phyloP scores from a whole-genome alignment of 177 flowering plant species.

The Vitis hybrid region DNA sequence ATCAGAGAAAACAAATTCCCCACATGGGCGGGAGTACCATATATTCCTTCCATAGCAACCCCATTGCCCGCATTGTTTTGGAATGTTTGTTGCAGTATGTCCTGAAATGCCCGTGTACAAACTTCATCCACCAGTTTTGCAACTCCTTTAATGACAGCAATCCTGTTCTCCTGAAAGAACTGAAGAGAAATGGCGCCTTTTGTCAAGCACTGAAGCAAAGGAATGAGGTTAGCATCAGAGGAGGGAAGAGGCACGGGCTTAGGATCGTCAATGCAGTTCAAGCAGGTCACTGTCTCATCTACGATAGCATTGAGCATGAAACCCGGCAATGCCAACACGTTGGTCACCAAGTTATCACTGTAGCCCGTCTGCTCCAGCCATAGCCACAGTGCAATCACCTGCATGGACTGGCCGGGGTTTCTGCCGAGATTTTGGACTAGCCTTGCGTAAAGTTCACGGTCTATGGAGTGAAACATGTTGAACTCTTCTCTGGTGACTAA shows the following conservation, averaged over 20 bases:
- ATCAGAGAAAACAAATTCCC: too few relatives aligned
- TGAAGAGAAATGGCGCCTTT: constrained; percentile 8
- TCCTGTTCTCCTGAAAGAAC: constrained; percentile 18
- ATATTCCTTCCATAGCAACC: too few relatives aligned
- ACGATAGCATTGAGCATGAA: constrained; percentile 8
- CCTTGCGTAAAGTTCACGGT: constrained; percentile 23
- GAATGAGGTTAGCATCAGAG: background rate
- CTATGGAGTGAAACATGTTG: constrained; percentile 30
- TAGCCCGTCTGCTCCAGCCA: constrained; percentile 25
- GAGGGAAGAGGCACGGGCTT: background rate
- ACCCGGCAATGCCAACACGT: constrained; percentile 10
- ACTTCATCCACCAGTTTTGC: constrained; percentile 20
- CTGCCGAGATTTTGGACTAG: constrained; percentile 24
- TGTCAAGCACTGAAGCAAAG: constrained; percentile 4
- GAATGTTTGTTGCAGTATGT: constrained; percentile 10
- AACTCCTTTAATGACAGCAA: constrained; percentile 6
- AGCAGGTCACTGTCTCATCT: constrained; percentile 25
- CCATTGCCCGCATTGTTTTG: background rate
- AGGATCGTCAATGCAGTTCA: constrained; percentile 16
- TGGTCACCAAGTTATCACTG: constrained; percentile 7
- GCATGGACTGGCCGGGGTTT: constrained; percentile 22
- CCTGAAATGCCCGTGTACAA: constrained; percentile 28
- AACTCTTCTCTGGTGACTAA: constrained; percentile 24
- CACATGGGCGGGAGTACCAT: too few relatives aligned
- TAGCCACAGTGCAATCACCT: constrained; percentile 29